phyloP scores from a whole-genome alignment of 2,329 filamentous ascomycete species.

The Botryotinia convoluta region DNA sequence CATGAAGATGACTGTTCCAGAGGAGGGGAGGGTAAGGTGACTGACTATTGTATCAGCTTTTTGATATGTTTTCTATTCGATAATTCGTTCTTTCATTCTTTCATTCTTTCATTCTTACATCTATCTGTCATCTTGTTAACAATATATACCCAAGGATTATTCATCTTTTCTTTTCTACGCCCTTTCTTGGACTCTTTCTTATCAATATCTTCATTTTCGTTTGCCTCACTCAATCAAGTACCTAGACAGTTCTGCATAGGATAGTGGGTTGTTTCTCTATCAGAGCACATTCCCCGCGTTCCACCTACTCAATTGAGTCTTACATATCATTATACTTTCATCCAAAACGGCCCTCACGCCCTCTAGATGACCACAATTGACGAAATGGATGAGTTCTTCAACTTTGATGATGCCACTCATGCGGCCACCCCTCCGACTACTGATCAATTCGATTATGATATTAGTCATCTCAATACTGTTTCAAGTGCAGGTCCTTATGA shows the following conservation, averaged over 20 bases:
- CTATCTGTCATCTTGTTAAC: not conserved
- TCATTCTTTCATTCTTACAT: not conserved
- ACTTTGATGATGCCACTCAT: slow-evolving; percentile 52
- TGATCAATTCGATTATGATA: slow-evolving; percentile 11
- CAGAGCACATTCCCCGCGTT: too few relatives aligned
- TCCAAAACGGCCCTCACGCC: slow-evolving; percentile 25
- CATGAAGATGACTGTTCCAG: not conserved
- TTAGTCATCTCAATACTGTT: slow-evolving; percentile 7
- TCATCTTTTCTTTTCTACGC: slow-evolving; percentile 22
- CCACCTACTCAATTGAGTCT: not conserved
- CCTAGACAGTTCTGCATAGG: not conserved
- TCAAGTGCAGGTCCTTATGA: slow-evolving; percentile 38
- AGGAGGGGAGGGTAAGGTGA: not conserved
- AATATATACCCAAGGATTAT: slow-evolving; percentile 12
- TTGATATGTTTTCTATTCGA: not conserved
- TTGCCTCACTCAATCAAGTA: not conserved
- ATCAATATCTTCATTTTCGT: not conserved
- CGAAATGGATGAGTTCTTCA: slow-evolving; percentile 58
- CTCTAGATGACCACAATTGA: slow-evolving; percentile 43
- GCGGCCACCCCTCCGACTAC: slow-evolving; percentile 33
- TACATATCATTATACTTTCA: not conserved
- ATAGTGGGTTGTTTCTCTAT: not conserved
- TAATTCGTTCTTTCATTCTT: not conserved
- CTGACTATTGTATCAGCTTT: not conserved
- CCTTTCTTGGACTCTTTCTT: slow-evolving; percentile 28